Evolutionary conservation across 495 filamentous ascomycete genomes (phyloP).

Genomic region (Melanomma pulvis-pyrius): DNA sequence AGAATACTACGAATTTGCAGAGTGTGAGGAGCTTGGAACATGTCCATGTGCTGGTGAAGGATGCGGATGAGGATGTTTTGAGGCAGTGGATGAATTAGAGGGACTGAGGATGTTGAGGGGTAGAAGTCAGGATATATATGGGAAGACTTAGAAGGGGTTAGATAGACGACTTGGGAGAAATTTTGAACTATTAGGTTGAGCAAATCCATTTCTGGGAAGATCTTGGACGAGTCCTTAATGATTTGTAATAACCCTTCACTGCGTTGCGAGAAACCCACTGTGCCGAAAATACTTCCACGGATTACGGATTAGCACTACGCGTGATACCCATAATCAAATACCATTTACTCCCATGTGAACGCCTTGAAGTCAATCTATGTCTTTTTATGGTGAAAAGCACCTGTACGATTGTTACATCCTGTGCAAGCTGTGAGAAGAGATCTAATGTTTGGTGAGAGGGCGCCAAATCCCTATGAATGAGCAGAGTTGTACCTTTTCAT

Average conservation of each 20-base stretch:
- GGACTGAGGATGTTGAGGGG: too few relatives aligned
- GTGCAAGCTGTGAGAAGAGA: constrained; percentile 11
- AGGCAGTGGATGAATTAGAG: constrained; percentile 59
- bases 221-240: too few relatives aligned
- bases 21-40: constrained; percentile 83
- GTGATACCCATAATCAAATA: too few relatives aligned
- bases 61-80: constrained; percentile 62
- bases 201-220: too few relatives aligned
- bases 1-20: constrained; percentile 89
- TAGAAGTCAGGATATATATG: too few relatives aligned
- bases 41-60: constrained; percentile 69
- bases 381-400: constrained; percentile 9
- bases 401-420: neutral
- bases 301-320: too few relatives aligned
- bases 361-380: constrained; percentile 3
- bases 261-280: too few relatives aligned
- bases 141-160: neutral
- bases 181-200: too few relatives aligned
- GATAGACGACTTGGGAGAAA: too few relatives aligned
- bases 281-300: too few relatives aligned
- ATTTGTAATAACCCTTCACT: too few relatives aligned
- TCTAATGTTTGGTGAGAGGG: constrained; percentile 7
- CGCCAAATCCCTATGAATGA: constrained; percentile 9
- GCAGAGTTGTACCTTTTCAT: constrained; percentile 14
- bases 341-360: constrained; percentile 10